Base-by-base conservation (phyloP, 345 rosid genomes). In the Theobroma cacao region DNA sequence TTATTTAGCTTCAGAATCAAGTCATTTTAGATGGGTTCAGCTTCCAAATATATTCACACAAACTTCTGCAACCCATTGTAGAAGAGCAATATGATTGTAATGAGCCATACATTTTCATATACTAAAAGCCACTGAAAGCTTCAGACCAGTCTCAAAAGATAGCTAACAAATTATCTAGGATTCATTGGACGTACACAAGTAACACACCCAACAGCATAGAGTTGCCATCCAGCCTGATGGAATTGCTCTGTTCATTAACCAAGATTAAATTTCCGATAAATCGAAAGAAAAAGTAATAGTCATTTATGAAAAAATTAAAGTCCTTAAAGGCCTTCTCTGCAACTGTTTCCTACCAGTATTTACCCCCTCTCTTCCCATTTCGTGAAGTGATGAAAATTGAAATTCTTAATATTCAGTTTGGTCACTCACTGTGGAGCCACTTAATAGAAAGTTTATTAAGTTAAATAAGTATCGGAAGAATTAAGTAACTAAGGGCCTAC, bases 1-100 rank as follows among this genome's bases (percentile, higher is more conserved):
- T 43, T 17, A 13, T 24, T 74, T 70, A 63, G 77, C 24, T 73
- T 40, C 41, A 55, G 40, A 65, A 43, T 47, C 77, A 63, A 34
- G 52, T 66, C 17, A 73, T 53, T 75, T 81, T 18, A 34, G 20
- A 60, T 30, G 72, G 72, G 11, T 84, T 66, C 52, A 22, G 56
- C 45, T n/a, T 56, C 3, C 20, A 72, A 36, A 26, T 72, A 34
- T 33, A 38, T 20, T 22, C 7, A 26, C 50, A 74, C 22, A 22
- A 18, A 38, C 47, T 55, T 74, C 66, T 7, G 55, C 67, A 55
- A 55, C 34, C 45, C 33, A 73, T 28, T 12, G 53, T 67, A 67
- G 4, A 24, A 28, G 30, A 69, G 56, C 7, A 45, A 45, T 31
- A 45, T 45, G 26, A 26, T 15, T 45, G 24, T n/a, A 24, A 28